These are phyloP conservation scores for Dictyostelium discoideum DNA, from an alignment of 78 protist genomes.

Conservation along the genomic window dicty_2.7 NC_007088.5:4026001-4026500, in stretches of 20 bases:
- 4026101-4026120: slow-evolving; percentile 54
- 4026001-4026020: neutral
- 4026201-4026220: neutral
- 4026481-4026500: too few relatives aligned
- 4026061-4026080: slow-evolving; percentile 20
- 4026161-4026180: neutral
- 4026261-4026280: slow-evolving; percentile 43
- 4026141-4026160: neutral
- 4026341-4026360: slow-evolving; percentile 22
- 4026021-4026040: neutral
- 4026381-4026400: slow-evolving; percentile 50
- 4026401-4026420: slow-evolving; percentile 28
- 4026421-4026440: slow-evolving; percentile 77
- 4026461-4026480: too few relatives aligned
- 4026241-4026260: too few relatives aligned
- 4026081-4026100: slow-evolving; percentile 44
- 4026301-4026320: slow-evolving; percentile 31
- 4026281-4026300: slow-evolving; percentile 32
- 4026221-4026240: neutral
- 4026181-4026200: too few relatives aligned
- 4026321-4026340: slow-evolving; percentile 35
- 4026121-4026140: slow-evolving; percentile 45
- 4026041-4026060: neutral
- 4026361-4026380: slow-evolving; percentile 6
- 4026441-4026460: too few relatives aligned